Percentiles rank a stretch among this genome's conserved stretches.
These are phyloP conservation scores for Agroathelia rolfsii DNA, from an alignment of 1,284 basidiomycete genomes.

Conservation along the genomic window DNA sequence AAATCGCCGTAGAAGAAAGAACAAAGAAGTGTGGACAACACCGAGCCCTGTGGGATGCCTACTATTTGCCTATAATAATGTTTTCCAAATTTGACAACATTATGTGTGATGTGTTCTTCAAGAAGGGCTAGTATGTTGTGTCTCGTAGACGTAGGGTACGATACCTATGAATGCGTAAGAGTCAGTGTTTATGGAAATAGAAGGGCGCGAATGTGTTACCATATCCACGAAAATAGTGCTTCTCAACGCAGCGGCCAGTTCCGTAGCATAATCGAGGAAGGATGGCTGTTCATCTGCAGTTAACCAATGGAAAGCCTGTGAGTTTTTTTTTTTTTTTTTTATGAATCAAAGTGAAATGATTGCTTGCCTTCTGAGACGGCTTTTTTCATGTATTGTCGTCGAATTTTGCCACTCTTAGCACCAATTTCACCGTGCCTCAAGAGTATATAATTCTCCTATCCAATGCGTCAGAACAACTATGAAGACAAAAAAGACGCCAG, in stretches of 20 bases:
- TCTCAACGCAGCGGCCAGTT: slow-evolving; percentile 56
- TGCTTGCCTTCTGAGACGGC: slow-evolving; percentile 57
- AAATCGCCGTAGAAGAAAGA: slow-evolving; percentile 92
- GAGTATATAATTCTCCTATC: slow-evolving; percentile 54
- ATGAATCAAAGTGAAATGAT: background rate
- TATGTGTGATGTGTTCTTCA: slow-evolving; percentile 83
- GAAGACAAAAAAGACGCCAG: background rate
- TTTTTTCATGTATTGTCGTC: slow-evolving; percentile 46
- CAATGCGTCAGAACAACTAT: slow-evolving; percentile 1
- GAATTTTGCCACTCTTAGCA: slow-evolving; percentile 38
- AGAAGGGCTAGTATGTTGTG: slow-evolving; percentile 65
- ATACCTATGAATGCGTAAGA: slow-evolving; percentile 40
- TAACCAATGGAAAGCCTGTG: background rate
- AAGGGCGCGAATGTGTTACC: slow-evolving; percentile 29
- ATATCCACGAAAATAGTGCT: slow-evolving; percentile 83
- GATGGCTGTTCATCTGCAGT: slow-evolving; percentile 57
- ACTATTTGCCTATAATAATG: slow-evolving; percentile 77
- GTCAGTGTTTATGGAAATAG: slow-evolving; percentile 3
- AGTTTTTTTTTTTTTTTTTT: too few relatives aligned
- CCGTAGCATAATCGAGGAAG: slow-evolving; percentile 59
- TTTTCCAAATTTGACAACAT: slow-evolving; percentile 81
- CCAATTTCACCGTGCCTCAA: slow-evolving; percentile 57
- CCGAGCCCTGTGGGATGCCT: slow-evolving; percentile 95
- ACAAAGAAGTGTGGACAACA: slow-evolving; percentile 83
- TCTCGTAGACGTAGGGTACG: slow-evolving; percentile 48